phyloP scores from a whole-genome alignment of 2,329 filamentous ascomycete genomes.

The Thielaviopsis populi region DNA sequence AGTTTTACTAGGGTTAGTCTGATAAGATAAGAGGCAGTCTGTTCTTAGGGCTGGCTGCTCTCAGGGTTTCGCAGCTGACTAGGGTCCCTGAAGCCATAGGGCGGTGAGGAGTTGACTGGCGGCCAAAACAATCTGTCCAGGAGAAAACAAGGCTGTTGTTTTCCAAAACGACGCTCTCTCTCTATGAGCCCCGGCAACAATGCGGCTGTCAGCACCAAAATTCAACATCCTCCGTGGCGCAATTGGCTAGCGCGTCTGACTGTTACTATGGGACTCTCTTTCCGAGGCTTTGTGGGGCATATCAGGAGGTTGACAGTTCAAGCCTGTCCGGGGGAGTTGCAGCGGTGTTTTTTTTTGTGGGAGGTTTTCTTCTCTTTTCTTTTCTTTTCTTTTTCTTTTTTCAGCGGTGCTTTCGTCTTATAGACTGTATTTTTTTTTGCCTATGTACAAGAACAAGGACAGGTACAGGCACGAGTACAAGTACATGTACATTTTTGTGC shows the following conservation, averaged over 20 bases:
- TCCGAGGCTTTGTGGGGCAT: not conserved
- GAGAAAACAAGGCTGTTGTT: not conserved
- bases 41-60: no score
- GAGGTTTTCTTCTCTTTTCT: not conserved
- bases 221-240: conserved; percentile 26
- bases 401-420: not conserved
- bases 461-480: no score
- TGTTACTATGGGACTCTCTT: conserved; percentile 28
- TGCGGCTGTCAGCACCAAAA: not conserved
- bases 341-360: not conserved
- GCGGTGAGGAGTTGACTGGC: no score
- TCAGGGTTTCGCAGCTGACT: no score
- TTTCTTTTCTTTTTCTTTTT: not conserved
- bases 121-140: not conserved
- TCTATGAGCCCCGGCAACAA: not conserved
- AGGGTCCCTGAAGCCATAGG: no score
- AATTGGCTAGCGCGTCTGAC: conserved; percentile 45
- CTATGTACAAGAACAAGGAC: no score
- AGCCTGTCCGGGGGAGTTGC: conserved; percentile 12
- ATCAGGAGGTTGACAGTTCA: conserved; percentile 15
- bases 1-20: not conserved
- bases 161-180: not conserved
- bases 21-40: not conserved
- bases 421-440: no score
- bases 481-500: no score